Evolutionary conservation across 1,284 basidiomycete species (phyloP).

Genomic region (Phaffia rhodozyma): DNA sequence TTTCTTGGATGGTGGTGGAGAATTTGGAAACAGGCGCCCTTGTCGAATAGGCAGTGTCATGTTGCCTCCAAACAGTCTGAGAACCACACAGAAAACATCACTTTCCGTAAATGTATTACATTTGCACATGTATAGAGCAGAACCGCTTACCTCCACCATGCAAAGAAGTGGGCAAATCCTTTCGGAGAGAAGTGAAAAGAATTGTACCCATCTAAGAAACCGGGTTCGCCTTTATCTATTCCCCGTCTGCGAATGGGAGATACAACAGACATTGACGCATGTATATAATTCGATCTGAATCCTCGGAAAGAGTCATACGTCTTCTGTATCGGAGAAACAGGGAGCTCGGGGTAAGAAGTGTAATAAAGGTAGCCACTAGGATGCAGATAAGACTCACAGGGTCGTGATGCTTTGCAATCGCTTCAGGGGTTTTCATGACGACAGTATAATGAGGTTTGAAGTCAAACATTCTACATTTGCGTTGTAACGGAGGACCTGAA

Average conservation of each 20-base stretch:
- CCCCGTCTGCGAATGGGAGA: constrained; percentile 41
- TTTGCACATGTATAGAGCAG: too few species aligned
- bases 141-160: constrained; percentile 55
- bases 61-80: constrained; percentile 59
- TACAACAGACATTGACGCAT: constrained; percentile 76
- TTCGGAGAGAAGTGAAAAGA: constrained; percentile 80
- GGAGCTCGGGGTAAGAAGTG: too few species aligned
- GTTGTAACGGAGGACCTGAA: constrained; percentile 52
- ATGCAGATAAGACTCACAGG: constrained; percentile 40
- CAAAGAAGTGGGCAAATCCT: constrained; percentile 79
- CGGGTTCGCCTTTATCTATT: constrained; percentile 18
- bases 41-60: constrained; percentile 77
- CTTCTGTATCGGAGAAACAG: constrained; percentile 3
- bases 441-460: constrained; percentile 78
- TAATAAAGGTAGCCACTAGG: background rate
- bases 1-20: constrained; percentile 67
- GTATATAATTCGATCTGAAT: constrained; percentile 90
- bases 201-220: constrained; percentile 42
- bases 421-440: constrained; percentile 44
- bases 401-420: constrained; percentile 35
- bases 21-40: constrained; percentile 63
- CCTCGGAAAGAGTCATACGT: constrained; percentile 66
- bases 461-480: constrained; percentile 66
- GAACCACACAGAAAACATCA: background rate
- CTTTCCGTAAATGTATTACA: too few species aligned